Base-by-base conservation (phyloP, 2,329 filamentous ascomycete genomes). In the Coniella vitis region DNA sequence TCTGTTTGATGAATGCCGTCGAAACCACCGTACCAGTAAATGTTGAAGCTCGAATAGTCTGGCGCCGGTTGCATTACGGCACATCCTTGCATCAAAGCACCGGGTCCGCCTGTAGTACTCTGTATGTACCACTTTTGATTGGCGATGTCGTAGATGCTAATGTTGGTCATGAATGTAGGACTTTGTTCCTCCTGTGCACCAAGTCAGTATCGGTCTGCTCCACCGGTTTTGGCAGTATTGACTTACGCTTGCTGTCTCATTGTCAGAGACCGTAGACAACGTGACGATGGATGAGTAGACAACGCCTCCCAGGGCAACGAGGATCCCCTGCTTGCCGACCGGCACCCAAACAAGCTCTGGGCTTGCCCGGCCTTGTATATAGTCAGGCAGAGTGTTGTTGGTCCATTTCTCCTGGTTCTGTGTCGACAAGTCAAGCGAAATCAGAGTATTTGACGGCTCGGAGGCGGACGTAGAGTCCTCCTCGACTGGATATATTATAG, bases 11-110 rank as follows among this genome's bases (percentile, higher is more conserved):
- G 50, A 5, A 81, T 55, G 0, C 78, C 80, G 49, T 80, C 67
- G 59, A 85, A 90, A 0, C 88, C 88, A 14, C 86, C 88, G 57
- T 89, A 93, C 68, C 87, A 88, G 69, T 91, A 90, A 43, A 94
- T 83, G 61, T 90, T 90, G 65, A 84, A 87, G 51, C 83, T 89
- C 10, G 84, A 86, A 31, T 72, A 74, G 60, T 90, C 86, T 38
- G 79, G 72, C 13, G 87, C 83, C 0, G 80, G 72, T n/a, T 80
- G 86, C 1, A 88, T 79, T 0, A 89, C 84, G 3, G 86, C 83
- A 59, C 88, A 93, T 61, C 84, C 73, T 73, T 85, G 63, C 66
- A 86, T 61, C 65, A 77, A 63, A 69, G 80, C 60, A 12, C 72
- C 68, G 0, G 77, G 79, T 0, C 72, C 71, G 2, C 78, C 80